Percentiles rank a stretch among this genome's conserved stretches.
phyloP scores from a whole-genome alignment of 2,329 filamentous ascomycete genomes.

The Alternaria conjuncta region DNA sequence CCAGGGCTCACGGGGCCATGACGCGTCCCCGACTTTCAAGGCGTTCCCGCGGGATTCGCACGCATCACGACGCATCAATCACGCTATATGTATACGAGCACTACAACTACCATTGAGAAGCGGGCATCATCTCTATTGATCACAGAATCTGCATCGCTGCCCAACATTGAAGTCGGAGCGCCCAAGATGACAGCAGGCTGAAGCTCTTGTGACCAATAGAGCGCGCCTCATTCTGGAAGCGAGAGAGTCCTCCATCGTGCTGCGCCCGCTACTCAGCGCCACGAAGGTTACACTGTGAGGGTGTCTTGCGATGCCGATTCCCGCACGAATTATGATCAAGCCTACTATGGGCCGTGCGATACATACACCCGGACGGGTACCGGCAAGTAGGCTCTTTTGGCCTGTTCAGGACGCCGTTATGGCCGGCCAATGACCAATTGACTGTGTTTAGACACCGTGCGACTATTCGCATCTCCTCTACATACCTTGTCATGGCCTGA shows the following conservation, averaged over 20 bases:
- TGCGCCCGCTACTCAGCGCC: constrained; percentile 8
- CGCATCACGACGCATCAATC: neutral
- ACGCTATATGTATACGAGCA: neutral
- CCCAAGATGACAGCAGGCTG: constrained; percentile 30
- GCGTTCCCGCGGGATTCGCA: neutral
- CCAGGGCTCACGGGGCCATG: neutral
- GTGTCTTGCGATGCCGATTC: neutral
- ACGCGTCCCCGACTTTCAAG: neutral
- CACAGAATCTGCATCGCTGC: constrained; percentile 18
- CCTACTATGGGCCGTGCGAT: neutral
- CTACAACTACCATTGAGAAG: neutral
- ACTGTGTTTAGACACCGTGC: neutral
- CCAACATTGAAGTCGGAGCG: constrained; percentile 10
- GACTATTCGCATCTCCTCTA: neutral
- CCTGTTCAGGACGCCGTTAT: constrained; percentile 1
- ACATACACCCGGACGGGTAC: neutral
- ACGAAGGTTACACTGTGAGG: neutral
- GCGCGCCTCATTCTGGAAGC: constrained; percentile 21
- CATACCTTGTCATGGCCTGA: neutral
- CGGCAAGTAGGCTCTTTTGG: neutral
- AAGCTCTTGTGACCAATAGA: constrained; percentile 28
- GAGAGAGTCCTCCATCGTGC: constrained; percentile 19
- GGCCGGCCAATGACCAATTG: neutral
- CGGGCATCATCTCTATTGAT: neutral
- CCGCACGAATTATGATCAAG: neutral